These are phyloP conservation scores for Cucumis melo DNA, from an alignment of 306 rosid species.

Conservation along the genomic window DNA sequence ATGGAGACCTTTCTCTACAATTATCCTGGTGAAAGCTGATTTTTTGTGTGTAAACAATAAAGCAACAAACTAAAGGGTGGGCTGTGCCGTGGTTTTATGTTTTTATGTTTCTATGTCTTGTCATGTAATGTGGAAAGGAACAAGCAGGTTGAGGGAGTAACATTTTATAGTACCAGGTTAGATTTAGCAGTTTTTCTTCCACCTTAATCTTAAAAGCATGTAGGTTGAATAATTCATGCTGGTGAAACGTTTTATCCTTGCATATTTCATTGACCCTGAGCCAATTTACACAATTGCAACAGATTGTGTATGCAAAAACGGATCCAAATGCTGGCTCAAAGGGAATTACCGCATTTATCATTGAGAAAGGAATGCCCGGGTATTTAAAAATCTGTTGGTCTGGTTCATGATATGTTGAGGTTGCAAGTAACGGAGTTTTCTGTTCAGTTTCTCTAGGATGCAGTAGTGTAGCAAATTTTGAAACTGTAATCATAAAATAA, in stretches of 20 bases:
- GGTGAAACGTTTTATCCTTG: background rate
- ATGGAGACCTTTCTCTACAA: background rate
- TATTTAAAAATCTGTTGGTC: slow-evolving; percentile 23
- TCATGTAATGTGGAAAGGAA: background rate
- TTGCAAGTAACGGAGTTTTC: background rate
- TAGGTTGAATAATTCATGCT: background rate
- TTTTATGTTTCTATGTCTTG: background rate
- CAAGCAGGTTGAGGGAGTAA: background rate
- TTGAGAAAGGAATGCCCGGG: slow-evolving; percentile 97
- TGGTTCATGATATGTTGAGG: slow-evolving; percentile 13
- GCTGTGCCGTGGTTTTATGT: too few relatives aligned
- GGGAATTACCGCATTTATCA: slow-evolving; percentile 92
- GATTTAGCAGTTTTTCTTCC: background rate
- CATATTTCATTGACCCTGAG: background rate
- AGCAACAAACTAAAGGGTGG: background rate
- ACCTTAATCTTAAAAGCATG: background rate
- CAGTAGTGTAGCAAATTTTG: background rate
- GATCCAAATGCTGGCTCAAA: slow-evolving; percentile 69
- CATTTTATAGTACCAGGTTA: background rate
- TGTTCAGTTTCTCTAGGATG: background rate
- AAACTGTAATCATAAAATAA: background rate
- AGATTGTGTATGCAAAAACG: slow-evolving; percentile 93
- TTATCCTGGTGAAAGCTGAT: background rate
- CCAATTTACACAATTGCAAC: slow-evolving; percentile 29
- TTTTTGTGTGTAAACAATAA: background rate